A percentile compares a stretch with the other conserved stretches of the same genome.
Conservation (phyloP, 1,284 basidiomycete genomes). For the Leccinum insigne region DNA sequence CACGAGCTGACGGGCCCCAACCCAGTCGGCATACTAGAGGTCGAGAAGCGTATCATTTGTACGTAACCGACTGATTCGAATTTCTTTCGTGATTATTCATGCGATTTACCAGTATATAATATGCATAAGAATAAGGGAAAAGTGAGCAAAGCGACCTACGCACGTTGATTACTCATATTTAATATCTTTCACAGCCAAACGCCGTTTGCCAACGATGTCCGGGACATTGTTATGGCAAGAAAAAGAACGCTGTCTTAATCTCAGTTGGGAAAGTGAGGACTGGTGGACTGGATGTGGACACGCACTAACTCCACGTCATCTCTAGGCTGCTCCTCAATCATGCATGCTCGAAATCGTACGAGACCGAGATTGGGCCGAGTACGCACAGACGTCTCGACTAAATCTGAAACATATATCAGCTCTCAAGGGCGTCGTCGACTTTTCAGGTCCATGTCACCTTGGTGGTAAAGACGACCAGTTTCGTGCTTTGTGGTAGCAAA, state of each 20-base stretch:
- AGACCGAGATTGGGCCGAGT: conserved; percentile 41
- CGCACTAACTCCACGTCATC: conserved; percentile 11
- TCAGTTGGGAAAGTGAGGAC: conserved; percentile 52
- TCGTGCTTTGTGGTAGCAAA: conserved; percentile 77
- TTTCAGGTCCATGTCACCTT: conserved; percentile 78
- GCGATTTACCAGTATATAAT: conserved; percentile 59
- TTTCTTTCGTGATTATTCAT: conserved; percentile 2
- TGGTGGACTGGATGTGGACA: neutral
- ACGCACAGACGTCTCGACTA: conserved; percentile 45
- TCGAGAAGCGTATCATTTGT: conserved; percentile 79
- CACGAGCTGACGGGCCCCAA: conserved; percentile 61
- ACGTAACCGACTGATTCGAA: conserved; percentile 22
- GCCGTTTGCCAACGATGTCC: conserved; percentile 77
- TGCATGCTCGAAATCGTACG: conserved; percentile 73
- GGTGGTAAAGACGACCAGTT: conserved; percentile 72
- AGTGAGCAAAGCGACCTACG: conserved; percentile 42
- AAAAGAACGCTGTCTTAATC: conserved; percentile 66
- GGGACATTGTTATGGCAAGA: conserved; percentile 66
- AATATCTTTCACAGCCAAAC: conserved; percentile 52
- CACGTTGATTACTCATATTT: conserved; percentile 2
- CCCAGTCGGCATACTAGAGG: conserved; percentile 66
- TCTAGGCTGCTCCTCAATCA: conserved; percentile 73
- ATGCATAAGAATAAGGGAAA: conserved; percentile 63
- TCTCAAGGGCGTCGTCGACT: conserved; percentile 67
- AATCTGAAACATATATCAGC: conserved; percentile 63